Percentiles rank a stretch among this genome's conserved stretches.
Evolutionary conservation across 257 asterid genomes (phyloP).

Genomic region (Nicotiana obtusifolia): DNA sequence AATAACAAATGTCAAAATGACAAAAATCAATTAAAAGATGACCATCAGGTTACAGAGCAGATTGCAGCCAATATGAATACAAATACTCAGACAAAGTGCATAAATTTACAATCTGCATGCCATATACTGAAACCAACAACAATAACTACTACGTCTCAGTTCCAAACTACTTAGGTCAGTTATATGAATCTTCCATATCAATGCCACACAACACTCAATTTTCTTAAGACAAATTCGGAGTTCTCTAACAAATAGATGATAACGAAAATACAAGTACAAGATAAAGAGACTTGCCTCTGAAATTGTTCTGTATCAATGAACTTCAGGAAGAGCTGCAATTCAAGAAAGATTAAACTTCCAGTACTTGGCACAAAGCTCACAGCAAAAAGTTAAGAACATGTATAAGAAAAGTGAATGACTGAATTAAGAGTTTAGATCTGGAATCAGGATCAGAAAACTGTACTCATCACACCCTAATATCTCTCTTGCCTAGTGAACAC

Average conservation of each 20-base stretch:
- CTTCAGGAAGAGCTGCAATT: slow-evolving; percentile 56
- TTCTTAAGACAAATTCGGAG: background rate
- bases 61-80: background rate
- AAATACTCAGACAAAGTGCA: background rate
- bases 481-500: background rate
- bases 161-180: background rate
- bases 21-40: background rate
- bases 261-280: background rate
- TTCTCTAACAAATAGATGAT: background rate
- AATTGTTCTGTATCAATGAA: slow-evolving; percentile 91
- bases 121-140: background rate
- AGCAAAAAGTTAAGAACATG: background rate
- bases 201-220: background rate
- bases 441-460: background rate
- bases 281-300: slow-evolving; percentile 56
- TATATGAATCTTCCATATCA: background rate
- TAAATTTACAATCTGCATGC: background rate
- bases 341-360: background rate
- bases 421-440: background rate
- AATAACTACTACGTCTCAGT: background rate
- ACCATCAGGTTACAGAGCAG: background rate
- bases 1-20: background rate
- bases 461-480: background rate
- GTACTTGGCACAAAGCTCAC: background rate
- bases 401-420: background rate